Evolutionary conservation across 108 stramenopile species (phyloP).

Genomic region (Nitzschia inconspicua): DNA sequence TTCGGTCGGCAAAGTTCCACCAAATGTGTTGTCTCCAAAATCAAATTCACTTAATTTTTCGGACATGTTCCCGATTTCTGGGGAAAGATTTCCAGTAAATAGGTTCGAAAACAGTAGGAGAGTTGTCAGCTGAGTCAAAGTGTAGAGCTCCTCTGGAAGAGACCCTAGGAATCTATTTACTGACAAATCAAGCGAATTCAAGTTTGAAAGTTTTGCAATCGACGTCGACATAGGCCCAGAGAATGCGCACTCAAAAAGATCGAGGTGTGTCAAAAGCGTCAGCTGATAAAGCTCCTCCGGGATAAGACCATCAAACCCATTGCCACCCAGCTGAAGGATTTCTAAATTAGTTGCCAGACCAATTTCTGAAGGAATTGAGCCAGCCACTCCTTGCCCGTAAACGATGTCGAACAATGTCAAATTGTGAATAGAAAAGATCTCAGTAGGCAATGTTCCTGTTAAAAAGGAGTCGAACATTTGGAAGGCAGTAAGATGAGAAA

Average conservation of each 20-base stretch:
- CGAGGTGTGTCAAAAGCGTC: slow-evolving; percentile 10
- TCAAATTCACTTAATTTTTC: slow-evolving; percentile 32
- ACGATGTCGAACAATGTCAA: too few species aligned
- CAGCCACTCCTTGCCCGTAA: slow-evolving; percentile 1
- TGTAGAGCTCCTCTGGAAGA: slow-evolving; percentile 26
- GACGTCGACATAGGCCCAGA: slow-evolving; percentile 24
- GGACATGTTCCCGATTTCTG: slow-evolving; percentile 19
- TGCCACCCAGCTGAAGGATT: slow-evolving; percentile 29
- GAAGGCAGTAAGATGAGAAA: slow-evolving; percentile 10
- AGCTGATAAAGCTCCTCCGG: slow-evolving; percentile 39
- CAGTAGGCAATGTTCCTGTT: slow-evolving; percentile 42
- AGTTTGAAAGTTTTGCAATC: slow-evolving; percentile 20
- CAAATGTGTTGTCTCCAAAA: slow-evolving; percentile 37
- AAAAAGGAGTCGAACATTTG: slow-evolving; percentile 20
- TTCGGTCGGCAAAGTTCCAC: slow-evolving; percentile 36
- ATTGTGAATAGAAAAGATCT: slow-evolving; percentile 15
- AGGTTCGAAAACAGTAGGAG: slow-evolving; percentile 38
- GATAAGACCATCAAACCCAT: slow-evolving; percentile 43
- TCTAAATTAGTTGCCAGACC: slow-evolving; percentile 25
- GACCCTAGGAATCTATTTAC: slow-evolving; percentile 36
- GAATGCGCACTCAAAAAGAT: slow-evolving; percentile 12
- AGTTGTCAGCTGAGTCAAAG: slow-evolving; percentile 20
- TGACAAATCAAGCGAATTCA: neutral
- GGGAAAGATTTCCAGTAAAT: slow-evolving; percentile 37
- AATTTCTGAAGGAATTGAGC: slow-evolving; percentile 29